These are phyloP conservation scores for Sporothrix curviconia DNA, from an alignment of 2,329 filamentous ascomycete species.

Conservation along the genomic window DNA sequence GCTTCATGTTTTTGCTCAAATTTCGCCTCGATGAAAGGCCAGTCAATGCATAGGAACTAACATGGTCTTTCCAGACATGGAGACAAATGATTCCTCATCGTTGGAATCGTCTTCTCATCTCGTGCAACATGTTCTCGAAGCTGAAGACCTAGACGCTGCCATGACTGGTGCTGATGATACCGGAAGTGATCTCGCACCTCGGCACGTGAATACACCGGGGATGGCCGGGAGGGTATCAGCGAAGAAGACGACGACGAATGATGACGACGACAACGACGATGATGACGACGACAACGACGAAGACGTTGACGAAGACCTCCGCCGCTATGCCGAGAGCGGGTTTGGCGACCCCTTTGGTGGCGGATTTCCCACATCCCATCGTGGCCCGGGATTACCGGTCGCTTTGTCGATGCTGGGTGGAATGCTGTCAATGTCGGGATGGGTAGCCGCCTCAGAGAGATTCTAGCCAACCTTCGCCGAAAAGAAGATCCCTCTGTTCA, in stretches of 20 bases:
- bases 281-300: conserved; percentile 34
- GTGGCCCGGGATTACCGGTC: conserved; percentile 62
- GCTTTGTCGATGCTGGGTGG: conserved; percentile 82
- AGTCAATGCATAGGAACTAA: not conserved
- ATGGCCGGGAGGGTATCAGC: conserved; percentile 31
- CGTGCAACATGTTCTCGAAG: conserved; percentile 47
- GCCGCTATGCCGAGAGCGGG: conserved; percentile 28
- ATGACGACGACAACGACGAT: conserved; percentile 31
- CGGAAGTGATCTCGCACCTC: conserved; percentile 26
- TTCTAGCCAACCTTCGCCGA: conserved; percentile 67
- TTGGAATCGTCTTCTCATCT: too few relatives aligned
- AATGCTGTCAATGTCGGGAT: conserved; percentile 93
- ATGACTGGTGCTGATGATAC: conserved; percentile 65
- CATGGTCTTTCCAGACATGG: too few relatives aligned
- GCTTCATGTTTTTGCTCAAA: too few relatives aligned
- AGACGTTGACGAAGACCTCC: conserved; percentile 35
- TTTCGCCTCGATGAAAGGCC: too few relatives aligned
- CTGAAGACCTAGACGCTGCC: conserved; percentile 55
- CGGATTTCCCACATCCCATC: conserved; percentile 62
- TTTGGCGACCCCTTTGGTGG: conserved; percentile 45
- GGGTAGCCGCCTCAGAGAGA: conserved; percentile 70
- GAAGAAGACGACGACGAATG: conserved; percentile 35
- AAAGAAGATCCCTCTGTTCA: conserved; percentile 84
- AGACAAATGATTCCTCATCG: too few relatives aligned
- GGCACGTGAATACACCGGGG: not conserved